phyloP scores from a whole-genome alignment of 208 protist genomes.

The Lotmaria passim region DNA sequence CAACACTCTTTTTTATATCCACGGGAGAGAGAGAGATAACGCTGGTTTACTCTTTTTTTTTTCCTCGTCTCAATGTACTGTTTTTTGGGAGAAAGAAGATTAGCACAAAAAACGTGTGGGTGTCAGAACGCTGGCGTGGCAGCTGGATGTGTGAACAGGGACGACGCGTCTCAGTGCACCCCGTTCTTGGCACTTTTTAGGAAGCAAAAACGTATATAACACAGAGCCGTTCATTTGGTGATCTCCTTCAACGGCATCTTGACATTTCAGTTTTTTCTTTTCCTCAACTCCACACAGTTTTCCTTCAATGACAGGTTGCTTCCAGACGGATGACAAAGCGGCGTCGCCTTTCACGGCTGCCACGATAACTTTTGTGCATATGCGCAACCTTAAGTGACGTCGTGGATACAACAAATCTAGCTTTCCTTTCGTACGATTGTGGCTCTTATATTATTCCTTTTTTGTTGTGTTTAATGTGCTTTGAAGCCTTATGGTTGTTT shows the following conservation, averaged over 20 bases:
- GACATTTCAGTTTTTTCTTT: neutral
- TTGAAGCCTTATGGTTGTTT: neutral
- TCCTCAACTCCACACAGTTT: slow-evolving; percentile 4
- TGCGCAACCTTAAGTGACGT: no score
- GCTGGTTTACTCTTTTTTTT: neutral
- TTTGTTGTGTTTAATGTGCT: neutral
- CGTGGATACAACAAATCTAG: no score
- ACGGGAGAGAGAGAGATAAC: no score
- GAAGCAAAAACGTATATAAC: slow-evolving; percentile 19
- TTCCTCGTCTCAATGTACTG: neutral
- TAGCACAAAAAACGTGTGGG: neutral
- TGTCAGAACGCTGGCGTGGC: neutral
- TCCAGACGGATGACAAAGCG: neutral
- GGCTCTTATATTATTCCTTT: slow-evolving; percentile 9
- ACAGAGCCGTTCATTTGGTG: slow-evolving; percentile 13
- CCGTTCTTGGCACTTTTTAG: neutral
- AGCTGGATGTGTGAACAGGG: neutral
- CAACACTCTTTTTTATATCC: neutral
- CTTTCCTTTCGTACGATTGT: no score
- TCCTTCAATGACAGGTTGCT: slow-evolving; percentile 1
- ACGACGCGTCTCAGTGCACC: neutral
- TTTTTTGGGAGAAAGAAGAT: no score
- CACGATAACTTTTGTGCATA: no score
- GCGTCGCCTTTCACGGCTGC: no score
- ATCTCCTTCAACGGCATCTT: neutral